Percentiles rank a stretch among this genome's conserved stretches.
phyloP scores from a whole-genome alignment of 2,329 filamentous ascomycete genomes.

The Ophiocordyceps sinensis region DNA sequence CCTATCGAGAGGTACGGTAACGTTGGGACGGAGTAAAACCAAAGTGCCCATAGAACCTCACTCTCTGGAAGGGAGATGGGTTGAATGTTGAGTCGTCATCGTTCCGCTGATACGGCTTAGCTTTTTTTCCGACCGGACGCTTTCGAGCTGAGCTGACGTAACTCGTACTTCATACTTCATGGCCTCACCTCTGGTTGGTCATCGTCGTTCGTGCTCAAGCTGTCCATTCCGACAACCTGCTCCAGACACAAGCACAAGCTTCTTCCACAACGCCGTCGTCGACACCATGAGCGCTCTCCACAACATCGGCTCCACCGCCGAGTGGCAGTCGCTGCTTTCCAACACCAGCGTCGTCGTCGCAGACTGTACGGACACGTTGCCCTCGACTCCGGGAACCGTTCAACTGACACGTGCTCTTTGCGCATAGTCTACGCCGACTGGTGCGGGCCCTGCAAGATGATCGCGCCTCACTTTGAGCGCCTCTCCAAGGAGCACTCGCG shows the following conservation, averaged over 20 bases:
- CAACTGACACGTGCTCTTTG: slow-evolving; percentile 10
- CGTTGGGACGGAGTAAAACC: too few relatives aligned
- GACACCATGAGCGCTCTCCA: slow-evolving; percentile 31
- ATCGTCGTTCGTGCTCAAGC: not conserved
- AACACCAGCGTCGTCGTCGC: slow-evolving; percentile 70
- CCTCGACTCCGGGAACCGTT: not conserved
- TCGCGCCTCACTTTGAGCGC: slow-evolving; percentile 77
- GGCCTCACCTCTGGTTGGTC: too few relatives aligned
- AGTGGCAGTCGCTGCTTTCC: slow-evolving; percentile 60
- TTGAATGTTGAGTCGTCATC: too few relatives aligned
- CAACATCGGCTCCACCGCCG: slow-evolving; percentile 47
- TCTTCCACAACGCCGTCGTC: not conserved
- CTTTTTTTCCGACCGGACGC: too few relatives aligned
- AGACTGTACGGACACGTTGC: slow-evolving; percentile 54
- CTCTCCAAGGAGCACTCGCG: slow-evolving; percentile 68
- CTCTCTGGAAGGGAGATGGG: too few relatives aligned
- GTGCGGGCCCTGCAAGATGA: slow-evolving; percentile 88
- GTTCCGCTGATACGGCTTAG: too few relatives aligned
- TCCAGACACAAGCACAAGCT: not conserved
- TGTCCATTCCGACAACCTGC: not conserved
- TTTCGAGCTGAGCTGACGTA: too few relatives aligned
- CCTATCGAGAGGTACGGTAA: too few relatives aligned
- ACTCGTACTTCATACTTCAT: too few relatives aligned
- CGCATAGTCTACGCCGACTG: slow-evolving; percentile 78
- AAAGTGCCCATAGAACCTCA: too few relatives aligned